Evolutionary conservation across 176 grass and related monocot species (phyloP).

Genomic region (Carex cristatella): DNA sequence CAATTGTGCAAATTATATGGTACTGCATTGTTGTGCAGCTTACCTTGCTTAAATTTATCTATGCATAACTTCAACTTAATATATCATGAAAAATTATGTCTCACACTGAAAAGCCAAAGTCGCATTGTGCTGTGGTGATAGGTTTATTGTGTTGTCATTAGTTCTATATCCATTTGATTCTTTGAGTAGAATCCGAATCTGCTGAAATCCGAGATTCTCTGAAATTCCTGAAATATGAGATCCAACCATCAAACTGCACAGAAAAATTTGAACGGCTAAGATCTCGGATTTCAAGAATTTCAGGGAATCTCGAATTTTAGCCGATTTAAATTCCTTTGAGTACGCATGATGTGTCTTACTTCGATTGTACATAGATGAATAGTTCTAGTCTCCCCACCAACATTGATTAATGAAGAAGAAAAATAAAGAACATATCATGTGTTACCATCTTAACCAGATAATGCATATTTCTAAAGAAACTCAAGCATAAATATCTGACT

Average conservation of each 20-base stretch:
- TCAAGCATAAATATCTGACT: background rate
- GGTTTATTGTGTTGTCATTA: background rate
- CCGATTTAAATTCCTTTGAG: no score
- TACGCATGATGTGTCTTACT: background rate
- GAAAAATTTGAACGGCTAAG: no score
- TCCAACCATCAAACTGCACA: no score
- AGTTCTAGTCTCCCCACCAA: background rate
- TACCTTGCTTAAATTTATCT: background rate
- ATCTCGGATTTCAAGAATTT: no score
- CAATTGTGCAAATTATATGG: background rate
- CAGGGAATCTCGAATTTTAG: no score
- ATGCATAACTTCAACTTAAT: background rate
- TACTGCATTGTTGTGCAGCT: background rate
- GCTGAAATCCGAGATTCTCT: no score
- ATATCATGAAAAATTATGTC: background rate
- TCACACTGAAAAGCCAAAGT: background rate
- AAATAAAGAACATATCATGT: background rate
- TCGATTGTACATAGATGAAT: background rate
- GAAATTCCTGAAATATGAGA: no score
- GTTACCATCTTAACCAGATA: background rate
- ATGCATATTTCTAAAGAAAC: background rate
- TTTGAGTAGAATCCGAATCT: background rate
- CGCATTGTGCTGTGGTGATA: background rate
- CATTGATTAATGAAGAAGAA: background rate
- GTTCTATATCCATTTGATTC: background rate